Conservation (phyloP, 2,329 filamentous ascomycete genomes). For the Didymella segeticola region DNA sequence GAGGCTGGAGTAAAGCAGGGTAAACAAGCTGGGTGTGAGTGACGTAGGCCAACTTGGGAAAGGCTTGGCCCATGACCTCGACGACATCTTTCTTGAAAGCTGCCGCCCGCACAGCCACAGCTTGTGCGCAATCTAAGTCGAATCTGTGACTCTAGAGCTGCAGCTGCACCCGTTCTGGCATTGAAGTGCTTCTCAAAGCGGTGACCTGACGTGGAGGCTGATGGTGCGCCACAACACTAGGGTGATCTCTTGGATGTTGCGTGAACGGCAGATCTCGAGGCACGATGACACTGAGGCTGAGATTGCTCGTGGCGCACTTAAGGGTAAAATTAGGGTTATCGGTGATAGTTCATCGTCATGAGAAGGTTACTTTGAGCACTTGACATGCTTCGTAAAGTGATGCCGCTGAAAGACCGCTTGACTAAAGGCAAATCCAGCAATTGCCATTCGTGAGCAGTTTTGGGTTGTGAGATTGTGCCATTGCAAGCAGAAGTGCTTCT, state of each 20-base stretch:
- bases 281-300: conserved; percentile 11
- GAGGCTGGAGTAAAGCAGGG: conserved; percentile 24
- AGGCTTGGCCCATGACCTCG: conserved; percentile 12
- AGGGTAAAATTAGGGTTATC: too few relatives aligned
- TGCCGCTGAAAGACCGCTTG: too few relatives aligned
- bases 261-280: neutral
- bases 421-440: too few relatives aligned
- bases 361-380: neutral
- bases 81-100: neutral
- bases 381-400: too few relatives aligned
- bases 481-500: neutral
- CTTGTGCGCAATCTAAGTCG: neutral
- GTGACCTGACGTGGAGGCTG: conserved; percentile 1
- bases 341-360: neutral
- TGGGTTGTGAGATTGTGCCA: neutral
- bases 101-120: conserved; percentile 12
- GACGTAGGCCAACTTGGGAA: conserved; percentile 17
- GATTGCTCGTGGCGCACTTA: too few relatives aligned
- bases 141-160: conserved; percentile 1
- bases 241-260: conserved; percentile 2
- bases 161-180: conserved; percentile 1
- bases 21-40: conserved; percentile 18
- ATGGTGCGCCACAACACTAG: conserved; percentile 6
- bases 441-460: neutral
- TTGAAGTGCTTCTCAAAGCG: neutral